These are phyloP conservation scores for Oehlia diaphana DNA, from an alignment of 192 early-diverging fungal genomes.

Conservation along the genomic window DNA sequence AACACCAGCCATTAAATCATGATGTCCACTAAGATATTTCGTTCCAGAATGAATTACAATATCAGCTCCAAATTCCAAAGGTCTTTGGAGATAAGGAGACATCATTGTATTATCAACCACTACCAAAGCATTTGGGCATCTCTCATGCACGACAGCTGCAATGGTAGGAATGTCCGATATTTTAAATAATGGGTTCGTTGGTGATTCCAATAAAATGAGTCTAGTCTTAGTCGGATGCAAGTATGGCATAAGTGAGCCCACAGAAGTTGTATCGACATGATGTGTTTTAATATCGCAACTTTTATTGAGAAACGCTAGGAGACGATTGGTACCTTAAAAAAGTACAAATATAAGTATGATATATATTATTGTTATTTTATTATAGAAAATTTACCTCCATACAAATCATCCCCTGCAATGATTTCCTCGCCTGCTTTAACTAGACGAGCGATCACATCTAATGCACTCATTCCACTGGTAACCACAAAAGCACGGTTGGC, in stretches of 20 bases:
- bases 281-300: conserved; percentile 82
- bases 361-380: conserved; percentile 4
- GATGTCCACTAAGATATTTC: conserved; percentile 96
- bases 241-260: conserved; percentile 57
- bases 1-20: conserved; percentile 98
- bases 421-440: conserved; percentile 88
- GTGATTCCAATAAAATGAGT: conserved; percentile 90
- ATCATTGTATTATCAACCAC: conserved; percentile 99
- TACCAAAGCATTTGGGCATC: conserved; percentile 77
- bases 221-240: conserved; percentile 76
- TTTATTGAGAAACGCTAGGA: conserved; percentile 81
- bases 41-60: conserved; percentile 96
- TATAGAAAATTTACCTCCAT: conserved; percentile 67
- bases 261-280: conserved; percentile 87
- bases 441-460: conserved; percentile 89
- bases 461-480: conserved; percentile 89
- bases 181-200: conserved; percentile 96
- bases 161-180: conserved; percentile 88
- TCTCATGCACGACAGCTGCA: conserved; percentile 65
- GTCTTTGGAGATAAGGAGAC: conserved; percentile 90
- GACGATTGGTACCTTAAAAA: conserved; percentile 78
- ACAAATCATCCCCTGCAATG: conserved; percentile 94
- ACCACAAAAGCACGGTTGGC: conserved; percentile 85
- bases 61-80: conserved; percentile 88
- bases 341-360: background rate